phyloP scores from a whole-genome alignment of 257 asterid species.

The Nicotiana tabacum region DNA sequence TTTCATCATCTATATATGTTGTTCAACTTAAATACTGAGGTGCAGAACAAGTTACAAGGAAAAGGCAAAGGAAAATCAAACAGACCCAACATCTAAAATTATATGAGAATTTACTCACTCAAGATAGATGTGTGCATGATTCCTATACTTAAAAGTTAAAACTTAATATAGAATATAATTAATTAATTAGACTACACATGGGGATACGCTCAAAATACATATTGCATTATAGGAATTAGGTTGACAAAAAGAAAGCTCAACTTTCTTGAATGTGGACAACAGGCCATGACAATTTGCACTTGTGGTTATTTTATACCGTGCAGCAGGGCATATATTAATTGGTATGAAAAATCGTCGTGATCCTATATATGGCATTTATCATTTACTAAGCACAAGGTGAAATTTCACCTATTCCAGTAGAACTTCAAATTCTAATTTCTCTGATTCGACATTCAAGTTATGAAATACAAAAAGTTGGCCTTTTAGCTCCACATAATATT shows the following conservation, averaged over 20 bases:
- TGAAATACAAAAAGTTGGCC: too few species aligned
- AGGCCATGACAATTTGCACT: neutral
- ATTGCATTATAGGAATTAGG: neutral
- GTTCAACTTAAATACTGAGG: neutral
- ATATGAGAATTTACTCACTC: neutral
- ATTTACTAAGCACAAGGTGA: too few species aligned
- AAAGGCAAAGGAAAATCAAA: neutral
- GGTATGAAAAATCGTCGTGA: neutral
- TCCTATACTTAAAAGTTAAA: too few species aligned
- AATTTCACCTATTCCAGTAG: too few species aligned
- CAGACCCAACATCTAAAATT: neutral
- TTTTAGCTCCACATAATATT: too few species aligned
- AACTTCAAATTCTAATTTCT: too few species aligned
- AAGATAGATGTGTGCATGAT: too few species aligned
- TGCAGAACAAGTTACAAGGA: neutral
- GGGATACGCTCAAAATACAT: neutral
- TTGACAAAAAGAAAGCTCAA: neutral
- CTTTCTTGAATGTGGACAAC: neutral
- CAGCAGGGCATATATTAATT: neutral
- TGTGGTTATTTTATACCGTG: neutral
- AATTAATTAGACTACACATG: too few species aligned
- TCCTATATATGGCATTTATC: neutral
- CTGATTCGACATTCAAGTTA: too few species aligned
- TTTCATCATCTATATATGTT: neutral
- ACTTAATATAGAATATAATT: too few species aligned